phyloP scores from a whole-genome alignment of 2,329 filamentous ascomycete species.

The Pseudocercospora ulei region DNA sequence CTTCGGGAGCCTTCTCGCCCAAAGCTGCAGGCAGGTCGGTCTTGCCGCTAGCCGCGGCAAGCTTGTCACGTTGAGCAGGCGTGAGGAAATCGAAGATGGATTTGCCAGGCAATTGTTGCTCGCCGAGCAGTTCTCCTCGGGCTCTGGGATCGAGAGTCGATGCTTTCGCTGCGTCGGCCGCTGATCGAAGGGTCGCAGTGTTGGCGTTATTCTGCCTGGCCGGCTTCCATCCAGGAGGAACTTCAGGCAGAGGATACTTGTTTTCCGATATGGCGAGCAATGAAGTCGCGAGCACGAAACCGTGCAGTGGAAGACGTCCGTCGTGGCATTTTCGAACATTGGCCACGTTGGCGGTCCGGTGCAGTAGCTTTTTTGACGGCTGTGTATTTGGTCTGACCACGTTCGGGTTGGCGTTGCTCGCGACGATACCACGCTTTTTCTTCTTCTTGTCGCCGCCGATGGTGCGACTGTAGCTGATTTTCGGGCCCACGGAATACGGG shows the following conservation, averaged over 20 bases:
- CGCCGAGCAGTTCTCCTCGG: slow-evolving; percentile 70
- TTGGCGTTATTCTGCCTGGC: slow-evolving; percentile 35
- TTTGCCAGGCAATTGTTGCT: slow-evolving; percentile 73
- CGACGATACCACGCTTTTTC: slow-evolving; percentile 44
- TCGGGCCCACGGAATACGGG: slow-evolving; percentile 82
- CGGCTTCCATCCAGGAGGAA: slow-evolving; percentile 66
- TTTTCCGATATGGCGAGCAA: slow-evolving; percentile 38
- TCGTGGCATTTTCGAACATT: slow-evolving; percentile 67
- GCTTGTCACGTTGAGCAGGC: slow-evolving; percentile 61
- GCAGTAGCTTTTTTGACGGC: slow-evolving; percentile 53
- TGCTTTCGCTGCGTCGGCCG: slow-evolving; percentile 65
- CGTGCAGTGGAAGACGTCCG: slow-evolving; percentile 66
- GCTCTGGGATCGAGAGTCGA: slow-evolving; percentile 66
- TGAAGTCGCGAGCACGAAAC: slow-evolving; percentile 61
- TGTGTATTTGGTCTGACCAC: slow-evolving; percentile 56
- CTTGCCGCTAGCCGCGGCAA: slow-evolving; percentile 67
- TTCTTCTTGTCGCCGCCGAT: slow-evolving; percentile 77
- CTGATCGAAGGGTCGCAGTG: slow-evolving; percentile 49
- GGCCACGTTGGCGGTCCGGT: slow-evolving; percentile 33
- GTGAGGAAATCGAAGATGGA: slow-evolving; percentile 93
- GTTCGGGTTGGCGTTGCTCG: slow-evolving; percentile 22
- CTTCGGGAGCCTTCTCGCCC: slow-evolving; percentile 59
- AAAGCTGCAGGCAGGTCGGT: slow-evolving; percentile 65
- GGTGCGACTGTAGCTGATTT: slow-evolving; percentile 73
- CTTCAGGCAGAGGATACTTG: slow-evolving; percentile 54